phyloP scores from a whole-genome alignment of 2,329 filamentous ascomycete genomes.

The Didymella keratinophila region DNA sequence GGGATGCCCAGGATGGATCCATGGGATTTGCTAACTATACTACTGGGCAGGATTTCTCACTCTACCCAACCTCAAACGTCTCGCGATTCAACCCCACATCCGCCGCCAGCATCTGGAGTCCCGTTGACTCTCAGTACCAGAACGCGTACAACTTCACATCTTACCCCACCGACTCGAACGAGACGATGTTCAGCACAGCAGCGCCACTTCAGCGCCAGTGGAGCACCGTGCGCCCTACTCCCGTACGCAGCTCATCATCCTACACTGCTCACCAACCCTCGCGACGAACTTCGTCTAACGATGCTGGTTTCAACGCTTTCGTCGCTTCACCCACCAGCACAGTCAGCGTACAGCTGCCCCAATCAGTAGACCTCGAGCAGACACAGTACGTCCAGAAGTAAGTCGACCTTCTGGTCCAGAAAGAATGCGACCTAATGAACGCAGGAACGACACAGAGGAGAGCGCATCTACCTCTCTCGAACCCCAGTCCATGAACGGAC shows the following conservation, averaged over 20 bases:
- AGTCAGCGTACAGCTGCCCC: conserved; percentile 36
- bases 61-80: conserved; percentile 38
- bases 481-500: conserved; percentile 39
- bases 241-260: conserved; percentile 40
- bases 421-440: conserved; percentile 10
- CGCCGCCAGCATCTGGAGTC: conserved; percentile 34
- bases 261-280: conserved; percentile 34
- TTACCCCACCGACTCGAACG: conserved; percentile 32
- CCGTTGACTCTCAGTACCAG: conserved; percentile 38
- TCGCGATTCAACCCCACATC: conserved; percentile 34
- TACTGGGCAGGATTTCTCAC: conserved; percentile 47
- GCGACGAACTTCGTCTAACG: conserved; percentile 36
- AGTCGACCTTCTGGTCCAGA: neutral
- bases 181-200: conserved; percentile 34
- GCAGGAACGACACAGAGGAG: conserved; percentile 41
- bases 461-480: conserved; percentile 30
- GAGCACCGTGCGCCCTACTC: conserved; percentile 32
- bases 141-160: conserved; percentile 38
- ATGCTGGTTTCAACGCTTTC: conserved; percentile 36
- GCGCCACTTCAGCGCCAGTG: conserved; percentile 32
- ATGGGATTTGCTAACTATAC: conserved; percentile 50
- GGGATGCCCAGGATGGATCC: conserved; percentile 43
- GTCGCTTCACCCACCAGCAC: conserved; percentile 46
- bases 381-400: conserved; percentile 34
- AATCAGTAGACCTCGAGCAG: conserved; percentile 35